Conservation (phyloP, 2,329 filamentous ascomycete species). For the Fusarium floridanum region DNA sequence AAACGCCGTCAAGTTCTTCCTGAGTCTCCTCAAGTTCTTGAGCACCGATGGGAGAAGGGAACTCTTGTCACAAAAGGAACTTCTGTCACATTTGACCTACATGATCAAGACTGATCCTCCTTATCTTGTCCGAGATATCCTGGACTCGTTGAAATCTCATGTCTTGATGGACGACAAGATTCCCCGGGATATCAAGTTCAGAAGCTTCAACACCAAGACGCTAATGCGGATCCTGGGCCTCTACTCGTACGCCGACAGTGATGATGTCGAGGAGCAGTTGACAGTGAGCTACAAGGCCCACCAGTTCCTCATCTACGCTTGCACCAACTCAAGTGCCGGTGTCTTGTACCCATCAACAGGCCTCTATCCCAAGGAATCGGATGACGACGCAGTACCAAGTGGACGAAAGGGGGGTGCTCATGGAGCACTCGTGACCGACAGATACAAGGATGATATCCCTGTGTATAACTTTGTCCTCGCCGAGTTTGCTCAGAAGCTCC, state of each 20-base stretch:
- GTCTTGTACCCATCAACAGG: conserved; percentile 82
- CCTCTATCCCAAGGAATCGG: conserved; percentile 84
- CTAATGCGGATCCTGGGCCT: conserved; percentile 79
- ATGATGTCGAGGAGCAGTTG: conserved; percentile 55
- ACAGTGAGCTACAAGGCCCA: conserved; percentile 78
- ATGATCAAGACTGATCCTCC: conserved; percentile 83
- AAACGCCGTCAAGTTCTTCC: conserved; percentile 83
- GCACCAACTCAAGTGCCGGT: conserved; percentile 79
- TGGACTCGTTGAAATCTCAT: conserved; percentile 76
- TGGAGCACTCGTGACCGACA: conserved; percentile 76
- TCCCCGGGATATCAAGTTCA: conserved; percentile 78
- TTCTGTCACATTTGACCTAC: conserved; percentile 85
- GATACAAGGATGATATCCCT: conserved; percentile 74
- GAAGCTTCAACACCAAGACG: conserved; percentile 80
- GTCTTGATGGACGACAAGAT: conserved; percentile 83
- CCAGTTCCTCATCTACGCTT: conserved; percentile 79
- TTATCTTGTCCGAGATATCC: conserved; percentile 79
- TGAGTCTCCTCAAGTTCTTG: conserved; percentile 84
- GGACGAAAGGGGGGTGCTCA: conserved; percentile 68
- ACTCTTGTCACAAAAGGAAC: conserved; percentile 82
- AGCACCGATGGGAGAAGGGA: conserved; percentile 83
- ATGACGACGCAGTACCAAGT: conserved; percentile 57
- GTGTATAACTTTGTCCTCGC: conserved; percentile 85
- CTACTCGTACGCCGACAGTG: conserved; percentile 69
- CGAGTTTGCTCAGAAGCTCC: conserved; percentile 81